Evolutionary conservation across 2,329 filamentous ascomycete species (phyloP).

Genomic region (Ceratocystis lukuohia): DNA sequence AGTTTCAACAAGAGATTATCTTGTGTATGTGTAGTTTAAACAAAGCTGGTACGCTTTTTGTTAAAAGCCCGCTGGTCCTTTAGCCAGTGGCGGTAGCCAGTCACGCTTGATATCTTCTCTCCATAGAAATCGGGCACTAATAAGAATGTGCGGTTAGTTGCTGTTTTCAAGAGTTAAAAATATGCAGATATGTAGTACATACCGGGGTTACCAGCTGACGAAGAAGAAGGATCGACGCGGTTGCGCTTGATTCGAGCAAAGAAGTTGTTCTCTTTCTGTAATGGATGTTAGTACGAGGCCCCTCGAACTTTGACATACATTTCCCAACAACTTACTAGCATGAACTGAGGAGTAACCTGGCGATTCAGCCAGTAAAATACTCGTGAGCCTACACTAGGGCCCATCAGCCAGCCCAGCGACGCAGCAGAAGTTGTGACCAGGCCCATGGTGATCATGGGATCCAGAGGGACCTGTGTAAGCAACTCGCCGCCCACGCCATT

Average conservation of each 20-base stretch:
- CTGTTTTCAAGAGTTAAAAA: background rate
- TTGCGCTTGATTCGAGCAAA: slow-evolving; percentile 83
- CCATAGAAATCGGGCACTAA: slow-evolving; percentile 90
- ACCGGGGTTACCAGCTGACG: slow-evolving; percentile 77
- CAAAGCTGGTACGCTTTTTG: slow-evolving; percentile 62
- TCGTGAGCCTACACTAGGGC: slow-evolving; percentile 66
- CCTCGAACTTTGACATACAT: background rate
- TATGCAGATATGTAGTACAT: slow-evolving; percentile 22
- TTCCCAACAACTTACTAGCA: slow-evolving; percentile 38
- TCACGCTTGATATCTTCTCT: slow-evolving; percentile 90
- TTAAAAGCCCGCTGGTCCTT: slow-evolving; percentile 97
- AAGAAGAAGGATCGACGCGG: slow-evolving; percentile 79
- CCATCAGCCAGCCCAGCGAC: slow-evolving; percentile 76
- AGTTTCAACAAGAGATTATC: background rate
- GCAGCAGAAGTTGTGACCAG: slow-evolving; percentile 63
- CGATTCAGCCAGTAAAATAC: slow-evolving; percentile 67
- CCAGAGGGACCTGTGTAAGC: slow-evolving; percentile 61
- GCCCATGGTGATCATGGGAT: slow-evolving; percentile 76
- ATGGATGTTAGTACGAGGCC: background rate
- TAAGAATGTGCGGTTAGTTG: background rate
- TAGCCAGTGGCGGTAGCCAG: slow-evolving; percentile 85
- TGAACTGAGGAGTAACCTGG: slow-evolving; percentile 52
- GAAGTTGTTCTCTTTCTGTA: slow-evolving; percentile 82
- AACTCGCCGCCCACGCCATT: slow-evolving; percentile 59
- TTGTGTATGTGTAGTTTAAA: slow-evolving; percentile 28